Percentiles rank a stretch among this genome's conserved stretches.
Conservation (phyloP, 2,329 filamentous ascomycete genomes). For the Botryotinia globosa region DNA sequence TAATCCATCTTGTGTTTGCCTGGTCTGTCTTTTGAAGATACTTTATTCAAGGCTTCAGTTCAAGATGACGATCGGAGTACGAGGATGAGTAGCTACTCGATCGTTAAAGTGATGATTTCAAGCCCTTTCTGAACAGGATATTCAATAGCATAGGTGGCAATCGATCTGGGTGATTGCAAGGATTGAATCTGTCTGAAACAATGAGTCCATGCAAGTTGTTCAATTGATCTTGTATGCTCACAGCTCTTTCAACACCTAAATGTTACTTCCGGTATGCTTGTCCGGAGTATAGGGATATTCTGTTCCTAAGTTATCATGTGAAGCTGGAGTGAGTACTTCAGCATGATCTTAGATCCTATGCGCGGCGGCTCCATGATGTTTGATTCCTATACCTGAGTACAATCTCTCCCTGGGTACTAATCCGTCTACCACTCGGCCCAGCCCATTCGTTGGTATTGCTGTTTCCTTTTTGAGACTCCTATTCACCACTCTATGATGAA, state of each 20-base stretch:
- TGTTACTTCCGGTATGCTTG: background rate
- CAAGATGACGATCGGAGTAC: background rate
- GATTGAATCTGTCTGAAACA: background rate
- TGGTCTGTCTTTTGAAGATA: background rate
- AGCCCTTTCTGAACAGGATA: background rate
- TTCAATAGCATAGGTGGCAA: background rate
- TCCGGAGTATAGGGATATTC: background rate
- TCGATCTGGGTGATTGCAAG: background rate
- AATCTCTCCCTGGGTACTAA: too few relatives aligned
- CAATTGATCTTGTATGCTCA: background rate
- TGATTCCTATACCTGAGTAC: background rate
- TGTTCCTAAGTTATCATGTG: background rate
- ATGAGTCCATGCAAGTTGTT: background rate
- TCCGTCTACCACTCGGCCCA: background rate
- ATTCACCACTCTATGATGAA: background rate
- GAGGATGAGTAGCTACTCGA: background rate
- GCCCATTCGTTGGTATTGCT: background rate
- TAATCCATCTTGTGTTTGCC: background rate
- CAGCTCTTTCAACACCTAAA: background rate
- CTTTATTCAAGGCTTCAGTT: background rate
- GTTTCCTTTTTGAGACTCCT: background rate
- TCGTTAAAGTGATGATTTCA: background rate
- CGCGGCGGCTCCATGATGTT: background rate
- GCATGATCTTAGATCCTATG: background rate
- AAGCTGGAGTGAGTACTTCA: background rate